Percentiles rank a stretch among this genome's conserved stretches.
Evolutionary conservation across 2,329 filamentous ascomycete genomes (phyloP).

Genomic region (Emmonsia crescens): DNA sequence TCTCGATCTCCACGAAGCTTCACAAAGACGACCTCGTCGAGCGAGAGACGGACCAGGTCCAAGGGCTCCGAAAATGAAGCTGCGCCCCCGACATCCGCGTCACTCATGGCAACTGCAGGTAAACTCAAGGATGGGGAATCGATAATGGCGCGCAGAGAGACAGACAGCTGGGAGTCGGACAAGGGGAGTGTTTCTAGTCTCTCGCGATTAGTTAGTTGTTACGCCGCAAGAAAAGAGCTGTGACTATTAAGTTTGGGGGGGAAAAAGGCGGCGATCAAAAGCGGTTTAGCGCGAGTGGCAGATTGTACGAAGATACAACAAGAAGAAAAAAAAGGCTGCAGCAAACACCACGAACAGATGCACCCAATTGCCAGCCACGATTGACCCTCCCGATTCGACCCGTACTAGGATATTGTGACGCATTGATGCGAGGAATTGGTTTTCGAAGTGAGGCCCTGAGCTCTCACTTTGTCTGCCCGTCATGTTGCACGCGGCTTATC

Average conservation of each 20-base stretch:
- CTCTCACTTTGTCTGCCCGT: constrained; percentile 19
- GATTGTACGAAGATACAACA: not conserved
- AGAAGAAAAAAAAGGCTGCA: not conserved
- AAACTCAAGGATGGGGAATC: not conserved
- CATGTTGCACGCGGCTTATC: constrained; percentile 16
- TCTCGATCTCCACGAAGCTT: constrained; percentile 94
- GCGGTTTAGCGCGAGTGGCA: constrained; percentile 6
- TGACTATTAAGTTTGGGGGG: not conserved
- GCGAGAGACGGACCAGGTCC: constrained; percentile 84
- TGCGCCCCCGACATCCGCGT: constrained; percentile 60
- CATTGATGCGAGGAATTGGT: constrained; percentile 19
- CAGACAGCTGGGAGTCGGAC: too few species aligned
- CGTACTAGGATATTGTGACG: not conserved
- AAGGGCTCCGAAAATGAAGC: constrained; percentile 78
- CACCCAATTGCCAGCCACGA: not conserved
- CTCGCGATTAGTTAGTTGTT: not conserved
- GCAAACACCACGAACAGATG: not conserved
- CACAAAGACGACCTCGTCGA: constrained; percentile 94
- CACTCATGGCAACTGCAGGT: constrained; percentile 47
- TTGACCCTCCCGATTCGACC: not conserved
- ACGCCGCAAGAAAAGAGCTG: not conserved
- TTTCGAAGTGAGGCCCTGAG: constrained; percentile 19
- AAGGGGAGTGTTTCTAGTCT: not conserved
- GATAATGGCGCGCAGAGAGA: not conserved
- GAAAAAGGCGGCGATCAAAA: constrained; percentile 1